Conservation (phyloP, 306 rosid species). For the Hylodesmum podocarpum region DNA sequence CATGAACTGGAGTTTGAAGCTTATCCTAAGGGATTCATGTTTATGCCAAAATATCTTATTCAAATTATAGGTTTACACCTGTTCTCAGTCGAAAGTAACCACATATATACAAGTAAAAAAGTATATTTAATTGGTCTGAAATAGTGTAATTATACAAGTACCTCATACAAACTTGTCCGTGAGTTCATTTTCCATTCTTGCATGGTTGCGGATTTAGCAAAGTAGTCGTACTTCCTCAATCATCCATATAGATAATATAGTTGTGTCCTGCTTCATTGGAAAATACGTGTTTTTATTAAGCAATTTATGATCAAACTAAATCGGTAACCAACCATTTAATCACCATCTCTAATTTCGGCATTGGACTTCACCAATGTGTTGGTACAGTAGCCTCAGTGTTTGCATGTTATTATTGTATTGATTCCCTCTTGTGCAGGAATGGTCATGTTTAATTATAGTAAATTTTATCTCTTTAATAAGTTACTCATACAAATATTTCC, state of each 20-base stretch:
- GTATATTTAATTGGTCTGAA: neutral
- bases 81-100: neutral
- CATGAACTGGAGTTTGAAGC: neutral
- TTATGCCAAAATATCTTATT: neutral
- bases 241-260: neutral
- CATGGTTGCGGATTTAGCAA: neutral
- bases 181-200: neutral
- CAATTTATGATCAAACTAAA: neutral
- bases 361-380: neutral
- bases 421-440: neutral
- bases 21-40: neutral
- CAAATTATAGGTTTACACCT: neutral
- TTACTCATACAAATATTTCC: neutral
- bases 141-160: neutral
- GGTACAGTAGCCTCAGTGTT: neutral
- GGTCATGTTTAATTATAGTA: neutral
- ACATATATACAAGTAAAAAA: neutral
- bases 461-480: neutral
- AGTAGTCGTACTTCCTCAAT: neutral
- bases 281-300: neutral
- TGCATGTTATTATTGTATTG: neutral
- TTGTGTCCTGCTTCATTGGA: conserved; percentile 3
- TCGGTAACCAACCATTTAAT: neutral
- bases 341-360: neutral
- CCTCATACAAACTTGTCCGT: neutral